Conservation (phyloP, 2,329 filamentous ascomycete species). For the Pochonia chlamydosporia region DNA sequence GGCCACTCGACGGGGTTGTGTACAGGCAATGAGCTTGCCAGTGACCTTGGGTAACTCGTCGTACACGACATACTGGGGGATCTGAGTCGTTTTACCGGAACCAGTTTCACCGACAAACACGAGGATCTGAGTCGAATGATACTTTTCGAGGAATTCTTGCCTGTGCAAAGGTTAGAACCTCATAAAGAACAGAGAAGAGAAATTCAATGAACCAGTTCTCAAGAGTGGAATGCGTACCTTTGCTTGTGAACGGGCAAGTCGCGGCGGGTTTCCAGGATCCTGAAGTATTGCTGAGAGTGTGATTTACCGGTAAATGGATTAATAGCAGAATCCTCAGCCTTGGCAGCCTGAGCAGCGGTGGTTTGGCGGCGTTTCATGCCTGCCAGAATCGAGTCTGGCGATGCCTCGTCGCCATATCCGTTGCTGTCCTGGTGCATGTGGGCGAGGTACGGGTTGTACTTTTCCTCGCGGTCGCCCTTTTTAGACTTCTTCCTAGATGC, state of each 20-base stretch:
- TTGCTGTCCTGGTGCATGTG: conserved; percentile 67
- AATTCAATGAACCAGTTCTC: neutral
- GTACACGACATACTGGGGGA: conserved; percentile 95
- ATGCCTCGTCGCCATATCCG: conserved; percentile 24
- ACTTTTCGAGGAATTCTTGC: conserved; percentile 88
- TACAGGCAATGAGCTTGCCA: conserved; percentile 91
- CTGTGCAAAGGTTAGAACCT: conserved; percentile 32
- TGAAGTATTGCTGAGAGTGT: conserved; percentile 81
- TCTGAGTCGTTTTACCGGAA: conserved; percentile 98
- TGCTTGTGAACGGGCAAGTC: conserved; percentile 90
- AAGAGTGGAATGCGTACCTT: too few species aligned
- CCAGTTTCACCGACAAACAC: conserved; percentile 99
- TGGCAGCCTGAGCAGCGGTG: conserved; percentile 66
- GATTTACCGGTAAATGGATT: conserved; percentile 81
- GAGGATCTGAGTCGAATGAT: conserved; percentile 90
- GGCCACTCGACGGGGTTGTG: conserved; percentile 93
- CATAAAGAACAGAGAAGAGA: neutral
- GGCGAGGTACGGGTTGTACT: conserved; percentile 80
- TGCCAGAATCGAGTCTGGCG: conserved; percentile 45
- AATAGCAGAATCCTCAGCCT: conserved; percentile 70
- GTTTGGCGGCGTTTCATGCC: conserved; percentile 73
- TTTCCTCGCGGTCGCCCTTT: conserved; percentile 28
- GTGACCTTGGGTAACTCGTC: conserved; percentile 87
- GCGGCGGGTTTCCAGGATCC: conserved; percentile 77
- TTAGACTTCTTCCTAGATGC: conserved; percentile 37